phyloP scores from a whole-genome alignment of 2,329 filamentous ascomycete species.

The Capronia epimyces region DNA sequence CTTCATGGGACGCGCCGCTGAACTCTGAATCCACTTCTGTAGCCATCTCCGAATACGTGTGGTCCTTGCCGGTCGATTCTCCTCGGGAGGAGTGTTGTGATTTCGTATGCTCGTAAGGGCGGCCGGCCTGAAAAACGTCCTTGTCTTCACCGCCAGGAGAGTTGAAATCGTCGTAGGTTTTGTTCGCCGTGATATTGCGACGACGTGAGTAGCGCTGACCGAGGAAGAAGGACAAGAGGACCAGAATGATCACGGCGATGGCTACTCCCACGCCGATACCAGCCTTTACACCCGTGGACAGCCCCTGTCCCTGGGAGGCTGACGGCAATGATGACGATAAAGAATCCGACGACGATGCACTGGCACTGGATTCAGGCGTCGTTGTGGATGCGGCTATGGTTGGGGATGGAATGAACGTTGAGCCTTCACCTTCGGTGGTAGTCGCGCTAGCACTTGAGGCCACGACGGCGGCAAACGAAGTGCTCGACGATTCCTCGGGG shows the following conservation, averaged over 20 bases:
- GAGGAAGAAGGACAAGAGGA: conserved; percentile 14
- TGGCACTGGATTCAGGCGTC: not conserved
- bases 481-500: not conserved
- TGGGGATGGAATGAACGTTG: not conserved
- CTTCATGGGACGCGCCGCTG: conserved; percentile 8
- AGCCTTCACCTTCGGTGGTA: not conserved
- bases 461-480: not conserved
- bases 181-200: not conserved
- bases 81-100: not conserved
- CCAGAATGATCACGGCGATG: conserved; percentile 12
- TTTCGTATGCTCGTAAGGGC: conserved; percentile 16
- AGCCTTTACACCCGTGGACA: conserved; percentile 22
- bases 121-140: conserved; percentile 19
- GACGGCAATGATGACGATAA: conserved; percentile 1
- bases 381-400: not conserved
- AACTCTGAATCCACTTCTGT: conserved; percentile 12
- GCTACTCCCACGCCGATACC: conserved; percentile 24
- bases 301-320: conserved; percentile 10
- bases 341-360: not conserved
- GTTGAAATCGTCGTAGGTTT: not conserved
- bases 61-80: not conserved
- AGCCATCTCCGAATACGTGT: conserved; percentile 9
- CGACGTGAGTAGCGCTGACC: conserved; percentile 16
- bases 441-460: not conserved
- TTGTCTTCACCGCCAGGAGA: conserved; percentile 8